A percentile compares a stretch with the other conserved stretches of the same genome.
These are phyloP conservation scores for Pichia heedii DNA, from an alignment of 805 yeast genomes.

Conservation along the genomic window DNA sequence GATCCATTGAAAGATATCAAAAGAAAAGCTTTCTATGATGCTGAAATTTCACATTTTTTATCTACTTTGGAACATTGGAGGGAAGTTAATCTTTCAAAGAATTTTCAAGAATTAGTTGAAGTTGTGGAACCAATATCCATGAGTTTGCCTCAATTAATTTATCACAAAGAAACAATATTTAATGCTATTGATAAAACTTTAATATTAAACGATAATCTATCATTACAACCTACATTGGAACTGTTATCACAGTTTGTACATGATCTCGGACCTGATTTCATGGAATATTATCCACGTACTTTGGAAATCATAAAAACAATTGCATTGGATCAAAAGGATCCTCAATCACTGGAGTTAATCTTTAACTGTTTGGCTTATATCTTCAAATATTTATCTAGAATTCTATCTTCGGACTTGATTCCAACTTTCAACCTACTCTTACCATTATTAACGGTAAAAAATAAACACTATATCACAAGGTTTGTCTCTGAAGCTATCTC, in stretches of 20 bases:
- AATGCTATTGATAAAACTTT: conserved; percentile 32
- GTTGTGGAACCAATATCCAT: conserved; percentile 46
- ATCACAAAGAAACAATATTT: conserved; percentile 59
- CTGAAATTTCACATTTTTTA: conserved; percentile 68
- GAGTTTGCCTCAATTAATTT: conserved; percentile 72
- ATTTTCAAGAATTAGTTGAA: conserved; percentile 55
- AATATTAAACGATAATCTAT: conserved; percentile 49
- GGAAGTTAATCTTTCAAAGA: conserved; percentile 72
- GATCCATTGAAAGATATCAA: conserved; percentile 52
- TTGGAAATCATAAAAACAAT: conserved; percentile 43
- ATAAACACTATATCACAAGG: conserved; percentile 58
- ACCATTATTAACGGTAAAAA: conserved; percentile 52
- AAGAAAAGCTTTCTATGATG: conserved; percentile 58
- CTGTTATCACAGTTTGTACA: conserved; percentile 77
- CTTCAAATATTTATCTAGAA: conserved; percentile 75
- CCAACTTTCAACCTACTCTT: conserved; percentile 61
- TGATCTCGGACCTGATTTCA: conserved; percentile 87
- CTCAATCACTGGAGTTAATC: conserved; percentile 68
- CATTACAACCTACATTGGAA: conserved; percentile 77
- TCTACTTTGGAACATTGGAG: conserved; percentile 80
- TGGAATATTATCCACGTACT: conserved; percentile 49
- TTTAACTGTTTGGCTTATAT: conserved; percentile 81
- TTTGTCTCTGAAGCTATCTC: conserved; percentile 90
- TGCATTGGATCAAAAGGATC: conserved; percentile 40
- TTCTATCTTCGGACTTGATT: conserved; percentile 49